A percentile compares a stretch with the other conserved stretches of the same genome.
phyloP scores from a whole-genome alignment of 306 rosid species.

The Lathyrus sativus region DNA sequence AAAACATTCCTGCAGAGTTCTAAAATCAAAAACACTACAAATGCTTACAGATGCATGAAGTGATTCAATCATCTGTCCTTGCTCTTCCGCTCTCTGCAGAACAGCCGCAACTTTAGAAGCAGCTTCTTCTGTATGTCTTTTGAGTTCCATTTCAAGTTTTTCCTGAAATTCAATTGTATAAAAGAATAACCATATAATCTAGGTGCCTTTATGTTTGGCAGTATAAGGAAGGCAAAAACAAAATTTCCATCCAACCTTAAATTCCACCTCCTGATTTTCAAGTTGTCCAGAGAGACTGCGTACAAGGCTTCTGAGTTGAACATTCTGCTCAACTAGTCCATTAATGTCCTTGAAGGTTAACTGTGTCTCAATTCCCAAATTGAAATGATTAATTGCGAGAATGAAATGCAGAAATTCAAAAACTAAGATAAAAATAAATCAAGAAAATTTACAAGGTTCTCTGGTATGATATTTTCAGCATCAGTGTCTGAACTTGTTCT shows the following conservation, averaged over 20 bases:
- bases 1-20: neutral
- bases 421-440: slow-evolving; percentile 2
- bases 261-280: slow-evolving; percentile 69
- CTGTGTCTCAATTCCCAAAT: slow-evolving; percentile 50
- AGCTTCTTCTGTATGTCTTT: slow-evolving; percentile 72
- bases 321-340: slow-evolving; percentile 94
- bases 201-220: neutral
- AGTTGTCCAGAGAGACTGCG: slow-evolving; percentile 81
- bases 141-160: slow-evolving; percentile 73
- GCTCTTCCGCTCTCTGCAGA: slow-evolving; percentile 88
- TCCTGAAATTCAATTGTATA: slow-evolving; percentile 55
- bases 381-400: slow-evolving; percentile 19
- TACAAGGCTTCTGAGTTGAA: slow-evolving; percentile 82
- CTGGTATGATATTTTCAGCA: slow-evolving; percentile 74
- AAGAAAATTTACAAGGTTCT: slow-evolving; percentile 70
- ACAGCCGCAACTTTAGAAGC: slow-evolving; percentile 83
- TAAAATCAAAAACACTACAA: slow-evolving; percentile 4
- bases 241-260: slow-evolving; percentile 58
- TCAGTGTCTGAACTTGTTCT: slow-evolving; percentile 52
- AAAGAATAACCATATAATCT: slow-evolving; percentile 1
- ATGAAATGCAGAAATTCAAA: neutral
- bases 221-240: neutral
- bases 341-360: slow-evolving; percentile 94
- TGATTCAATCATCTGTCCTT: slow-evolving; percentile 88
- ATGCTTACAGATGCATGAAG: slow-evolving; percentile 85